Conservation (phyloP, 306 rosid species). For the Sechiopsis laciniata region DNA sequence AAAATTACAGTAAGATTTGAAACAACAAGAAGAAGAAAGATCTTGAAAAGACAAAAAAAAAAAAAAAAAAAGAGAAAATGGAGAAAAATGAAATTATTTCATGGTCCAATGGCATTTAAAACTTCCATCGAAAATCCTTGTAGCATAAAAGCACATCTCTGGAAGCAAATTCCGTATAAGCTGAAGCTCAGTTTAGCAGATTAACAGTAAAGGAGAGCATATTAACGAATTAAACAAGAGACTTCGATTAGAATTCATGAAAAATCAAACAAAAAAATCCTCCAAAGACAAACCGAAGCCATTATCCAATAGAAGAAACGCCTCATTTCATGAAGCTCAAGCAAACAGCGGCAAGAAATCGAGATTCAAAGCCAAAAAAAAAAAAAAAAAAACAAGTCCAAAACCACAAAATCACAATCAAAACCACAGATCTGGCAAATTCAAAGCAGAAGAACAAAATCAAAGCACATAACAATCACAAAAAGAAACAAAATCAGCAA, state of each 20-base stretch:
- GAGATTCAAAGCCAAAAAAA: slow-evolving; percentile 15
- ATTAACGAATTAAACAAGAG: neutral
- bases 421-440: slow-evolving; percentile 14
- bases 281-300: slow-evolving; percentile 8
- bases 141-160: neutral
- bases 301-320: neutral
- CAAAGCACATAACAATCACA: neutral
- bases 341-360: neutral
- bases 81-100: neutral
- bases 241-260: neutral
- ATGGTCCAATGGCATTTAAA: slow-evolving; percentile 3
- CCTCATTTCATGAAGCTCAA: neutral
- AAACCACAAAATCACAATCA: neutral
- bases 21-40: neutral
- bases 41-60: neutral
- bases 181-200: neutral
- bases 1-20: neutral
- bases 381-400: neutral
- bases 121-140: slow-evolving; percentile 1
- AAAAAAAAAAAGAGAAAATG: neutral
- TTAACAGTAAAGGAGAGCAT: neutral
- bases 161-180: neutral
- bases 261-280: neutral
- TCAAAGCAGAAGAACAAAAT: neutral
- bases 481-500: neutral